Evolutionary conservation across 768 basidiomycete species (phyloP), one percentile per base, ranked within the genome.

Genomic region (Hygrophoropsis aurantiaca): DNA sequence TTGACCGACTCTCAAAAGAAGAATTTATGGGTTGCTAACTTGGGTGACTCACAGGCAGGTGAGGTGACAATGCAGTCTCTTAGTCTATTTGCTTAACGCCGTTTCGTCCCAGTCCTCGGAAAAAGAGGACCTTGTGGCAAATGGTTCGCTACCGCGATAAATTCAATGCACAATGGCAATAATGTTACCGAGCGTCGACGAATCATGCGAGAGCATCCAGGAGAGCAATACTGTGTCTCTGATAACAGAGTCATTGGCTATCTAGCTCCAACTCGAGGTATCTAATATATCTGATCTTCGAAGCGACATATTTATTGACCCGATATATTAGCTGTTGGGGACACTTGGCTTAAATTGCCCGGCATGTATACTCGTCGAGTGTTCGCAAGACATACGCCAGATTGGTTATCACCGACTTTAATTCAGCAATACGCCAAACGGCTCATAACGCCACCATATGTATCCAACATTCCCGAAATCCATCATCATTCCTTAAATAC

Each of bases 361-460:
- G 53, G 59, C 5, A 26, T 49, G 30, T 72, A 69, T 49, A 64
- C 70, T 24, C 62, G 55, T 48, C 57, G 59, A 5, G 54, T 52
- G 11, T 72, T 72, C 42, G 58, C 50, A 10, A 50, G 47, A 42
- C 42, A 56, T 39, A 32, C 44, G 9, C 49, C 60, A 5, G 61
- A 65, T 25, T 69, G 59, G 58, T 49, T 61, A 16, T 21, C 56
- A 3, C 51, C 55, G 4, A 36, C 24, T 13, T 44, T 50, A 37
- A 47, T 55, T 32, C 51, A 27, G 40, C 54, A 55, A 16, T 68
- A 68, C 23, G 60, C 62, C 1, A 33, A 43, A 27, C 75, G 74
- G 38, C 64, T 73, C 36, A 55, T 61, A 52, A 75, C 74, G 2
- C 76, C 77, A 16, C 75, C 75, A 13, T 77, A 77, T 55, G 62